Conservation (phyloP, 2,329 filamentous ascomycete species). For the Monosporascus sp. region DNA sequence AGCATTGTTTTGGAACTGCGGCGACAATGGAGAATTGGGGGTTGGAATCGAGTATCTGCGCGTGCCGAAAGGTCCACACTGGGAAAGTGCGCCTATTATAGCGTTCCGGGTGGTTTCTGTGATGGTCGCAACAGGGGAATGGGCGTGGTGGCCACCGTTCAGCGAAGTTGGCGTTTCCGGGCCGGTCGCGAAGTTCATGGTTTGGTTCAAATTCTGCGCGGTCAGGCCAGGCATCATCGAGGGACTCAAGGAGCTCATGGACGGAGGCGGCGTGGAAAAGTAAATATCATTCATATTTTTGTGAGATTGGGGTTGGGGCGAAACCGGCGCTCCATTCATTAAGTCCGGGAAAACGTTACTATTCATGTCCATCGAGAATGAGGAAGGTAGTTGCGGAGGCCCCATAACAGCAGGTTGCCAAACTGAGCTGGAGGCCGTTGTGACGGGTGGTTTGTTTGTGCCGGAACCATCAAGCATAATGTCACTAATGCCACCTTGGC, state of each 20-base stretch:
- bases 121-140: conserved; percentile 57
- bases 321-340: conserved; percentile 65
- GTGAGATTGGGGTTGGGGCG: conserved; percentile 68
- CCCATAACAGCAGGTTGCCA: conserved; percentile 67
- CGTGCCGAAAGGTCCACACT: conserved; percentile 49
- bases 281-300: conserved; percentile 70
- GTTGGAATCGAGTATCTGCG: conserved; percentile 61
- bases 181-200: conserved; percentile 58
- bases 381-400: conserved; percentile 62
- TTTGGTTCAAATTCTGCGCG: conserved; percentile 57
- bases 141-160: conserved; percentile 56
- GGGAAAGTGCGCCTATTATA: conserved; percentile 55
- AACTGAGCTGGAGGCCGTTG: conserved; percentile 51
- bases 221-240: conserved; percentile 63
- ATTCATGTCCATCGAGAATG: conserved; percentile 71
- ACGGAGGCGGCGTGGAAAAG: conserved; percentile 73
- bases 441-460: conserved; percentile 52
- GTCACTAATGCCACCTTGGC: conserved; percentile 86
- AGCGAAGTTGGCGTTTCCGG: conserved; percentile 71
- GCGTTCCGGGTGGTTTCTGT: conserved; percentile 59
- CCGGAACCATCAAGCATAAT: conserved; percentile 76
- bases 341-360: conserved; percentile 73
- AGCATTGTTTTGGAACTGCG: conserved; percentile 42
- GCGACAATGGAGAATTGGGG: conserved; percentile 49
- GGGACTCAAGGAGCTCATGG: conserved; percentile 68